Percentiles rank a stretch among this genome's conserved stretches.
Evolutionary conservation across 2,329 filamentous ascomycete species (phyloP).

Genomic region (Fusarium lyarnte): DNA sequence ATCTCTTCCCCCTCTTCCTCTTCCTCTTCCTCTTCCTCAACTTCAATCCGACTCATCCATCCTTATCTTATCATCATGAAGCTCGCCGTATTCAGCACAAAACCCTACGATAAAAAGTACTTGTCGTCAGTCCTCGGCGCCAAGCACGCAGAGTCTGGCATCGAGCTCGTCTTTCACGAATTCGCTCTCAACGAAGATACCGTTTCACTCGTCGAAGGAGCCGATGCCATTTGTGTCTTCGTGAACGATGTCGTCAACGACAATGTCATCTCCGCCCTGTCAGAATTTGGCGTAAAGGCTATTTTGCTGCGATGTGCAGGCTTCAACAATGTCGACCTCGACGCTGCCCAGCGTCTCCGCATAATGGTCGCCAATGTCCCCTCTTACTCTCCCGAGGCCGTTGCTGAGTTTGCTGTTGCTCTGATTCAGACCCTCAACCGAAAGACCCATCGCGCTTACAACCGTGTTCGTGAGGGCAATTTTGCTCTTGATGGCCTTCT

Average conservation of each 20-base stretch:
- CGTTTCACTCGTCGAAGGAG: slow-evolving; percentile 60
- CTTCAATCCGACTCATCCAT: neutral
- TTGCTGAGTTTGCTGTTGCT: slow-evolving; percentile 75
- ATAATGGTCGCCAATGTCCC: slow-evolving; percentile 74
- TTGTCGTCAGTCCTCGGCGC: slow-evolving; percentile 55
- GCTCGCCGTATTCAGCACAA: slow-evolving; percentile 71
- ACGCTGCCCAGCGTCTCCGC: slow-evolving; percentile 61
- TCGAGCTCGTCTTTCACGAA: slow-evolving; percentile 66
- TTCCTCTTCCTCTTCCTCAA: neutral
- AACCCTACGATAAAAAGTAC: slow-evolving; percentile 69
- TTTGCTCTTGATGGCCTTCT: slow-evolving; percentile 73
- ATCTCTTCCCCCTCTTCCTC: neutral
- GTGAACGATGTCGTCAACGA: slow-evolving; percentile 70
- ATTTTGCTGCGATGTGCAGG: slow-evolving; percentile 74
- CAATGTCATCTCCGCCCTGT: slow-evolving; percentile 61
- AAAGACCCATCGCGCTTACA: slow-evolving; percentile 74
- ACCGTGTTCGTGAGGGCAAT: slow-evolving; percentile 74
- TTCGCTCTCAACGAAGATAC: slow-evolving; percentile 66
- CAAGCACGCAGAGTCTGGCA: slow-evolving; percentile 46
- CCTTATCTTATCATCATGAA: slow-evolving; percentile 54
- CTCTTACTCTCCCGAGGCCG: slow-evolving; percentile 74
- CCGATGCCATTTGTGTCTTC: slow-evolving; percentile 71
- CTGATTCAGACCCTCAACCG: slow-evolving; percentile 74
- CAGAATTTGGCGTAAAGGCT: slow-evolving; percentile 61
- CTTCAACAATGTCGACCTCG: slow-evolving; percentile 73